Percentiles rank a stretch among this genome's conserved stretches.
These are phyloP conservation scores for Heliocybe sulcata DNA, from an alignment of 1,284 basidiomycete species.

Conservation along the genomic window DNA sequence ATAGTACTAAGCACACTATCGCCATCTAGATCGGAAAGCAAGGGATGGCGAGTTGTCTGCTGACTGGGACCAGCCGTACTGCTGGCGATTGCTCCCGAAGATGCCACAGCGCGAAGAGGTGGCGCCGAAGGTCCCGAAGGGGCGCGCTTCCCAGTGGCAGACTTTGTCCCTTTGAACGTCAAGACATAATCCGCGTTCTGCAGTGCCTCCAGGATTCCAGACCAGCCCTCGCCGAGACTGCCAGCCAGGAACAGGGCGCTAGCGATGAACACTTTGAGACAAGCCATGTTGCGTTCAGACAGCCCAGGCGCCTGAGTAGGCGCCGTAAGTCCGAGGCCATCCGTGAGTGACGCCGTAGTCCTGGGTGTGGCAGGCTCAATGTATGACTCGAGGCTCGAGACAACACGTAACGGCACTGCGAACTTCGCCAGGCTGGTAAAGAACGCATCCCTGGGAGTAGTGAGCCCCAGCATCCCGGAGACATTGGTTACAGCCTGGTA, in stretches of 20 bases:
- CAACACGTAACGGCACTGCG: conserved; percentile 82
- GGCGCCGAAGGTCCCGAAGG: conserved; percentile 9
- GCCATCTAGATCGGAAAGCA: conserved; percentile 69
- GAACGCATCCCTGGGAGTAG: conserved; percentile 90
- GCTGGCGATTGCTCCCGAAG: conserved; percentile 1
- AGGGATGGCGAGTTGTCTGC: conserved; percentile 37
- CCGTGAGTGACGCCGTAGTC: conserved; percentile 53
- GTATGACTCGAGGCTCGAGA: conserved; percentile 75
- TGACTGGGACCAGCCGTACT: conserved; percentile 3
- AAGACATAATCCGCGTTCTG: conserved; percentile 93
- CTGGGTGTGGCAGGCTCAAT: conserved; percentile 61
- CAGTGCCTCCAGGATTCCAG: conserved; percentile 81
- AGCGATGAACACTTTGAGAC: conserved; percentile 76
- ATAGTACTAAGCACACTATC: conserved; percentile 70
- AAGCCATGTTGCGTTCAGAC: conserved; percentile 86
- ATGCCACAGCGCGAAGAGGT: conserved; percentile 6
- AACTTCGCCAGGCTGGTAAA: conserved; percentile 83
- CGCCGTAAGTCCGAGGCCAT: conserved; percentile 60
- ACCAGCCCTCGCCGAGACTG: conserved; percentile 85
- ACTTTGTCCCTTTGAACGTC: conserved; percentile 41
- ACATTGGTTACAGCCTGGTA: conserved; percentile 85
- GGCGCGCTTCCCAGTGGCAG: not conserved
- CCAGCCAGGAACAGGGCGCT: conserved; percentile 81
- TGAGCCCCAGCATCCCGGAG: conserved; percentile 81
- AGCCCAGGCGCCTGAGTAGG: conserved; percentile 61